Conservation (phyloP, 176 grass and related monocot species). For the Carex pumila region DNA sequence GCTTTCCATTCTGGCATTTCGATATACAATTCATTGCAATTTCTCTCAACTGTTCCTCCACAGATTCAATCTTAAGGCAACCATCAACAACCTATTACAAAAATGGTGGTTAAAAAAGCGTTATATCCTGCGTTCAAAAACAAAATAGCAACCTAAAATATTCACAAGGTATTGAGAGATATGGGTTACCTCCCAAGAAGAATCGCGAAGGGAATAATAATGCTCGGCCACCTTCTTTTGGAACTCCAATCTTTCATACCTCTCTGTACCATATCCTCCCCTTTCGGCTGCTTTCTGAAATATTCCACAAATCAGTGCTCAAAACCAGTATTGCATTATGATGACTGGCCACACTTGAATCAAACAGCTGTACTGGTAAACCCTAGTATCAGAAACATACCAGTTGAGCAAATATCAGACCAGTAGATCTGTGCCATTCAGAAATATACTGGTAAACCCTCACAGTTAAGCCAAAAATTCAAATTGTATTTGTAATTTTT, state of each 20-base stretch:
- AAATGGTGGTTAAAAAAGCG: background rate
- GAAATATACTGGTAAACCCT: too few relatives aligned
- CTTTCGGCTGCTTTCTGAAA: slow-evolving; percentile 90
- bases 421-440: background rate
- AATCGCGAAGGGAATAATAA: slow-evolving; percentile 60
- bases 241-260: slow-evolving; percentile 85
- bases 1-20: slow-evolving; percentile 46
- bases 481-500: background rate
- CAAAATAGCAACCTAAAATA: too few relatives aligned
- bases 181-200: slow-evolving; percentile 69
- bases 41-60: slow-evolving; percentile 60
- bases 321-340: background rate
- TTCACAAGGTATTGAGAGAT: background rate
- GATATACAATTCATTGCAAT: slow-evolving; percentile 39
- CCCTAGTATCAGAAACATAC: background rate
- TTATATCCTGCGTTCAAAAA: too few relatives aligned
- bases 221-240: slow-evolving; percentile 70
- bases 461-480: background rate
- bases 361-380: background rate
- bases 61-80: slow-evolving; percentile 55
- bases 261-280: slow-evolving; percentile 79
- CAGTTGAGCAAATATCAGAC: background rate
- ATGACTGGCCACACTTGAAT: background rate
- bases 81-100: slow-evolving; percentile 53
- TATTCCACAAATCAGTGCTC: background rate